Evolutionary conservation across 225 moss, liverwort and hornwort genomes (phyloP).

Genomic region (Marchantia polymorpha): DNA sequence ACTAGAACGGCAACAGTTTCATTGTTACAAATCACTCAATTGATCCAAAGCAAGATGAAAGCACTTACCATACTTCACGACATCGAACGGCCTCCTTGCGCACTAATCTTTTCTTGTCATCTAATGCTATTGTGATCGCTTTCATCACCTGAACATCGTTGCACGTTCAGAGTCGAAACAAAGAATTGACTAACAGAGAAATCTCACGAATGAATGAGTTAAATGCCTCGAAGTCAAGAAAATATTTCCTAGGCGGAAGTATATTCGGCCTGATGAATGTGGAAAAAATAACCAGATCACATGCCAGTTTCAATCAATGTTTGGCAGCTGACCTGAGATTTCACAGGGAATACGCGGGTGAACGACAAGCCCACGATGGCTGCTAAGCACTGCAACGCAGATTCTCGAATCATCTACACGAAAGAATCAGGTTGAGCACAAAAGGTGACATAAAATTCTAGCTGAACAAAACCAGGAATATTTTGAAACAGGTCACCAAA

Average conservation of each 20-base stretch:
- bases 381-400: constrained; percentile 75
- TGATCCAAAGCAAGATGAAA: neutral
- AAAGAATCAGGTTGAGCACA: constrained; percentile 1
- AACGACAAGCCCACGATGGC: constrained; percentile 71
- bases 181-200: neutral
- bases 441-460: neutral
- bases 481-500: too few species aligned
- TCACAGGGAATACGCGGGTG: constrained; percentile 64
- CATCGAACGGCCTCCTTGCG: constrained; percentile 79
- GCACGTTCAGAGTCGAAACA: neutral
- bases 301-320: neutral
- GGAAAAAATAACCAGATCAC: neutral
- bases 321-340: constrained; percentile 47
- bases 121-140: constrained; percentile 58
- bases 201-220: neutral
- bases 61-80: constrained; percentile 59
- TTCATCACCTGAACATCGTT: constrained; percentile 50
- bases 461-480: neutral
- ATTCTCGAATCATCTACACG: constrained; percentile 62
- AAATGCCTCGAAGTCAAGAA: neutral
- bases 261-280: neutral
- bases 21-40: neutral
- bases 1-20: neutral
- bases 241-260: neutral
- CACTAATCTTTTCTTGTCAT: constrained; percentile 73